Percentiles rank a stretch among this genome's conserved stretches.
phyloP scores from a whole-genome alignment of 2,329 filamentous ascomycete species.

The Beauveria rudraprayagi region DNA sequence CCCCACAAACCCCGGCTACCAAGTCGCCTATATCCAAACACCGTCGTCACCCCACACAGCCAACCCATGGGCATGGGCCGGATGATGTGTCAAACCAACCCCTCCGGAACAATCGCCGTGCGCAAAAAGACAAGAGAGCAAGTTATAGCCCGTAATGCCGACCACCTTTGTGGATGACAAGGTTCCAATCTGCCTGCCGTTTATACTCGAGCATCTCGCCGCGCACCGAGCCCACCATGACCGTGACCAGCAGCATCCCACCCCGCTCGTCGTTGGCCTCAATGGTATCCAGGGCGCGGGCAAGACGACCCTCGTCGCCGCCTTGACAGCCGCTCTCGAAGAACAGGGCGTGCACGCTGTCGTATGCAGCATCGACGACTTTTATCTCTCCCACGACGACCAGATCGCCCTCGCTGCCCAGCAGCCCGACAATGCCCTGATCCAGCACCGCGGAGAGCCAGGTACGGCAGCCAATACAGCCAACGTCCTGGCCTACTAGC shows the following conservation, averaged over 20 bases:
- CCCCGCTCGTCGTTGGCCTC: conserved; percentile 68
- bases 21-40: conserved; percentile 10
- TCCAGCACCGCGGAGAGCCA: conserved; percentile 77
- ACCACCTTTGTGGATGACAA: conserved; percentile 63
- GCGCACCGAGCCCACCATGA: conserved; percentile 31
- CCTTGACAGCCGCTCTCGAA: conserved; percentile 54
- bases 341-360: conserved; percentile 52
- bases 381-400: conserved; percentile 69
- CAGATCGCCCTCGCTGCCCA: conserved; percentile 57
- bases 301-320: conserved; percentile 77
- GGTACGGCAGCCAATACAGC: conserved; percentile 30
- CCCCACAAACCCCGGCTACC: conserved; percentile 2
- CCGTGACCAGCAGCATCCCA: neutral
- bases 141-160: conserved; percentile 5
- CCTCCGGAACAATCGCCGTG: neutral
- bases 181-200: conserved; percentile 67
- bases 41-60: conserved; percentile 1
- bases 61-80: neutral
- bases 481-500: neutral
- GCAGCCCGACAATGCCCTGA: conserved; percentile 63
- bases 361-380: conserved; percentile 79
- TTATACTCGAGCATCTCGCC: conserved; percentile 57
- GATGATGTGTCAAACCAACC: neutral
- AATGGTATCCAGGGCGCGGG: conserved; percentile 89
- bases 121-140: neutral